Conservation (phyloP, 2,329 filamentous ascomycete species). For the Diaporthe sp. region DNA sequence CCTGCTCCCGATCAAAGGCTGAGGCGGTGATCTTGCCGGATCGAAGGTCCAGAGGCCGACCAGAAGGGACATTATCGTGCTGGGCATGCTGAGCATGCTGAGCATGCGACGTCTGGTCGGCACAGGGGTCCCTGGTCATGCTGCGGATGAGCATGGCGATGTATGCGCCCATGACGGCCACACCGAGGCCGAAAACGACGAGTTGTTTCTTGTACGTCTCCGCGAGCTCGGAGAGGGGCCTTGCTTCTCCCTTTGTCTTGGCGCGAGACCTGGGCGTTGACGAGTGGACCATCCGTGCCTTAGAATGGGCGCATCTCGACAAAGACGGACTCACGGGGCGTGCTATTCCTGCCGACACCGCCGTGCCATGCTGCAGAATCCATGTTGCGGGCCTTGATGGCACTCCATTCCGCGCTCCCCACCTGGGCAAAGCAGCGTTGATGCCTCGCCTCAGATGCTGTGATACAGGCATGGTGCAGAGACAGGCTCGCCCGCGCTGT, state of each 20-base stretch:
- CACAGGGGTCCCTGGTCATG: conserved; percentile 49
- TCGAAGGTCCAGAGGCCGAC: conserved; percentile 62
- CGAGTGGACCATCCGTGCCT: conserved; percentile 6
- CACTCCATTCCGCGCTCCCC: neutral
- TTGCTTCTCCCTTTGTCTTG: conserved; percentile 10
- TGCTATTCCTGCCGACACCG: neutral
- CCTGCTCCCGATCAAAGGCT: conserved; percentile 71
- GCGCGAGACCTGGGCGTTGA: neutral
- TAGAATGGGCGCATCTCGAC: neutral
- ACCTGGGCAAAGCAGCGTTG: neutral
- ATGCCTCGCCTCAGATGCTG: conserved; percentile 26
- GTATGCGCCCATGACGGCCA: conserved; percentile 63
- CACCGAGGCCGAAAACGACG: conserved; percentile 61
- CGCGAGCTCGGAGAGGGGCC: conserved; percentile 47
- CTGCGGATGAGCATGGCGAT: conserved; percentile 57
- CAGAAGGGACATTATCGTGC: conserved; percentile 57
- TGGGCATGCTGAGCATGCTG: conserved; percentile 6
- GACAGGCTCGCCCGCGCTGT: neutral
- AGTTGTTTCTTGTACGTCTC: conserved; percentile 59
- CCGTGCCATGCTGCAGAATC: neutral
- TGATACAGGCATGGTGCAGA: conserved; percentile 27
- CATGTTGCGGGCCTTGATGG: neutral
- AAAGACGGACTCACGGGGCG: neutral
- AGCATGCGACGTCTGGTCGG: conserved; percentile 44
- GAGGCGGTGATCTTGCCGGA: conserved; percentile 59